Evolutionary conservation across 345 rosid species (phyloP), one percentile per base, ranked within the genome.

Genomic region (Populus simonii): DNA sequence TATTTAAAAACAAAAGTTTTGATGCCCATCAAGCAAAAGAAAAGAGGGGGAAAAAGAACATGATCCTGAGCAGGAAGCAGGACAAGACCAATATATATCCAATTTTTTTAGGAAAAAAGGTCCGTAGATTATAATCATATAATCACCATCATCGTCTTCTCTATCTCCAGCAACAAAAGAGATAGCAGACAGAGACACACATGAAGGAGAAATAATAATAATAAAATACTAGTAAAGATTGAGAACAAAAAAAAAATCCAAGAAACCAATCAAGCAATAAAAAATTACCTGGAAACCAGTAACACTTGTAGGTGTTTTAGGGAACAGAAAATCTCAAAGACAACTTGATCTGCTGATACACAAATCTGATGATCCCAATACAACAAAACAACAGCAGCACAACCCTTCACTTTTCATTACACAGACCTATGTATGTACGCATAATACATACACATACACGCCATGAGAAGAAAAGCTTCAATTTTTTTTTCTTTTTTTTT

Each of bases 251-350:
- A 57, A 53, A 77, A 70, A 70, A 79, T 75, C 53, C 70, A 76
- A 78, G 68, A 82, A 66, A 73, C 62, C 18, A 61, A 45, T 68
- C 15, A 47, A 45, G 72, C 65, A 83, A 81, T 80, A 80, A 85
- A 86, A 80, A 85, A 83, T 70, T 84, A 88, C 93, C 90, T 84
- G 84, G 75, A 85, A 88, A 78, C 82, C 88, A 82, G 83, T 55
- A 86, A 72, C 75, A 74, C 74, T 69, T 85, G 92, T 89, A 89
- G 83, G 89, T 74, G 86, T 72, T 84, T 68, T 74, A 78, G 92
- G 88, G 87, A 83, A 86, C 88, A 88, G 81, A 79, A 79, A 73
- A 89, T 76, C 84, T 84, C 79, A 79, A 80, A 83, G 65, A 77
- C 86, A 80, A 75, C 81, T 83, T 29, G 89, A 88, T 83, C 87